A percentile compares a stretch with the other conserved stretches of the same genome.
Conservation (phyloP, 805 yeast species). For the Jamesozyma spencerorum region DNA sequence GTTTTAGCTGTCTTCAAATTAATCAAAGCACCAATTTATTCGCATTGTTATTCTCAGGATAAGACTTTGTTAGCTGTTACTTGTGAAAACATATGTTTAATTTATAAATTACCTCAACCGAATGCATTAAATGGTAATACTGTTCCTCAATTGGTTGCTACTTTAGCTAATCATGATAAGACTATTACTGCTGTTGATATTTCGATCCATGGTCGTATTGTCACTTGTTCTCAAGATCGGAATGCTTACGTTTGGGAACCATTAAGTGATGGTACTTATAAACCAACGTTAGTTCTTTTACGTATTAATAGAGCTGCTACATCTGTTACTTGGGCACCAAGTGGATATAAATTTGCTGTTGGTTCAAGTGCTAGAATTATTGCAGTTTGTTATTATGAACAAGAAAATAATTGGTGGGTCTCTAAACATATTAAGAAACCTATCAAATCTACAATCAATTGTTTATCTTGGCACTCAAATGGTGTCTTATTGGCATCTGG, state of each 20-base stretch:
- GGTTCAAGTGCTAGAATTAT: slow-evolving; percentile 91
- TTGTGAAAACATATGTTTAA: slow-evolving; percentile 63
- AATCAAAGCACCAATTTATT: slow-evolving; percentile 80
- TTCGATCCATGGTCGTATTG: slow-evolving; percentile 77
- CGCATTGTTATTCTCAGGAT: slow-evolving; percentile 79
- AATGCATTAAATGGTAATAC: not conserved
- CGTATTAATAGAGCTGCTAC: slow-evolving; percentile 96
- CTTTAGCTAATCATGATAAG: slow-evolving; percentile 79
- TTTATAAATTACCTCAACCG: slow-evolving; percentile 42
- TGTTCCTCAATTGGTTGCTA: slow-evolving; percentile 51
- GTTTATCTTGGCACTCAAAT: slow-evolving; percentile 89
- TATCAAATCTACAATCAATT: slow-evolving; percentile 74
- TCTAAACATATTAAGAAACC: slow-evolving; percentile 95
- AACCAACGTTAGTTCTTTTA: slow-evolving; percentile 84
- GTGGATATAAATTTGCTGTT: slow-evolving; percentile 91
- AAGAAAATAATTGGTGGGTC: slow-evolving; percentile 98
- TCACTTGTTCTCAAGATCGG: slow-evolving; percentile 96
- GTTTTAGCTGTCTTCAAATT: slow-evolving; percentile 43
- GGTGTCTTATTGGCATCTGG: slow-evolving; percentile 82
- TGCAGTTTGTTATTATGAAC: slow-evolving; percentile 93
- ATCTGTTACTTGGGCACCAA: slow-evolving; percentile 88
- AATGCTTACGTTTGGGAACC: slow-evolving; percentile 96
- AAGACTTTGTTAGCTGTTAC: slow-evolving; percentile 66
- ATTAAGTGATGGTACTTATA: slow-evolving; percentile 47
- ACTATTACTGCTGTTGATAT: slow-evolving; percentile 92